Percentiles rank a stretch among this genome's conserved stretches.
Conservation (phyloP, 768 basidiomycete species). For the Leccinum olivaceopallidum region DNA sequence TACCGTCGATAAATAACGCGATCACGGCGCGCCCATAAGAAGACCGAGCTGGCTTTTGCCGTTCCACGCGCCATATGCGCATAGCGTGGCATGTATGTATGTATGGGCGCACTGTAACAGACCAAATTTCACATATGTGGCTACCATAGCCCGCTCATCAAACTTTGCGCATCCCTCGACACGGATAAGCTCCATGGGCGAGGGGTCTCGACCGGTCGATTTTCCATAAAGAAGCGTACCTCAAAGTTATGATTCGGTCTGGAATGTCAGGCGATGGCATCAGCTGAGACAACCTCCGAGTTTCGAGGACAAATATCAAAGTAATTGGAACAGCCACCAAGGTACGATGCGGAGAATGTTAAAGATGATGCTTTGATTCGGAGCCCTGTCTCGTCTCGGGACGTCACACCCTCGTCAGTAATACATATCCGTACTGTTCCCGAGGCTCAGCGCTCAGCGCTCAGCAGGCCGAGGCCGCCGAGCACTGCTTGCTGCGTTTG, state of each 20-base stretch:
- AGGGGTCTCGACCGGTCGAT: slow-evolving; percentile 13
- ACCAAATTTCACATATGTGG: neutral
- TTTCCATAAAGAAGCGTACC: neutral
- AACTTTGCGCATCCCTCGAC: slow-evolving; percentile 12
- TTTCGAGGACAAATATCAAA: neutral
- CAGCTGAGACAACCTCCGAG: neutral
- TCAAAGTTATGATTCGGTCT: neutral
- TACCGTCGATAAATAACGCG: neutral
- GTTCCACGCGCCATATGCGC: neutral
- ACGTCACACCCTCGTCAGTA: neutral
- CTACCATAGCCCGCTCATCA: neutral
- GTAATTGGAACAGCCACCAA: neutral
- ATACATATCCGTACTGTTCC: neutral
- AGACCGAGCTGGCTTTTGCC: neutral
- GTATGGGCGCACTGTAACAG: neutral
- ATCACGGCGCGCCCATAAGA: neutral
- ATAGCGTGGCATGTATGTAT: neutral
- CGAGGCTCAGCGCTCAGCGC: neutral
- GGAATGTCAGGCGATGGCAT: neutral
- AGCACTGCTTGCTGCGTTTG: neutral
- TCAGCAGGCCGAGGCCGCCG: neutral
- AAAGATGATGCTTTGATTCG: neutral
- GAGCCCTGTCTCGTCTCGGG: neutral
- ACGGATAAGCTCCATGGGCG: slow-evolving; percentile 11
- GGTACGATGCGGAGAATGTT: neutral